These are phyloP conservation scores for Aspergillus sp. DNA, from an alignment of 2,329 filamentous ascomycete species.

Conservation along the genomic window DNA sequence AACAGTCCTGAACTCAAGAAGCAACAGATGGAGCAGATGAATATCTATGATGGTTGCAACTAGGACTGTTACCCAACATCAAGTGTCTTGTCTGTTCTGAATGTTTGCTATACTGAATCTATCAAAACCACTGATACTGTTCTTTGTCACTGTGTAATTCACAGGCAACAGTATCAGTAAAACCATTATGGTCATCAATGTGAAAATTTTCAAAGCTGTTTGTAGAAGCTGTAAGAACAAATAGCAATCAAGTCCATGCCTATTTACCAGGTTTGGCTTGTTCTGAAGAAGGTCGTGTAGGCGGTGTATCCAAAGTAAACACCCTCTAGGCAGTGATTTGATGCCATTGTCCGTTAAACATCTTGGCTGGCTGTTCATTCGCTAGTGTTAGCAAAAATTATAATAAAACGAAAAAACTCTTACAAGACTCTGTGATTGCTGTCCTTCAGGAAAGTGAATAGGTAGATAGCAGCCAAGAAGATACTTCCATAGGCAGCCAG, in stretches of 20 bases:
- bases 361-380: conserved; percentile 4
- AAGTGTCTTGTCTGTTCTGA: conserved; percentile 15
- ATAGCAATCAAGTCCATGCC: conserved; percentile 21
- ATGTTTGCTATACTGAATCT: conserved; percentile 24
- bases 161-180: conserved; percentile 20
- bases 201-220: conserved; percentile 21
- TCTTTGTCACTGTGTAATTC: conserved; percentile 18
- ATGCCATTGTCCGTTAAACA: background rate
- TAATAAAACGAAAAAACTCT: background rate
- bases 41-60: conserved; percentile 18
- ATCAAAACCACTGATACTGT: conserved; percentile 23
- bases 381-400: background rate
- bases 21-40: conserved; percentile 23
- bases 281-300: conserved; percentile 1
- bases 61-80: conserved; percentile 26
- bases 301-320: conserved; percentile 21
- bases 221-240: conserved; percentile 21
- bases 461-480: conserved; percentile 23
- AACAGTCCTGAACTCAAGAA: conserved; percentile 22
- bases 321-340: conserved; percentile 18
- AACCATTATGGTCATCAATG: conserved; percentile 18
- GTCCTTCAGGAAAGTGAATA: conserved; percentile 17
- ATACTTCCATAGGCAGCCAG: conserved; percentile 17
- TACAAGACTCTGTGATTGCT: conserved; percentile 4
- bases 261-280: conserved; percentile 14